These are phyloP conservation scores for Boeremia exigua DNA, from an alignment of 2,329 filamentous ascomycete genomes.

Conservation along the genomic window DNA sequence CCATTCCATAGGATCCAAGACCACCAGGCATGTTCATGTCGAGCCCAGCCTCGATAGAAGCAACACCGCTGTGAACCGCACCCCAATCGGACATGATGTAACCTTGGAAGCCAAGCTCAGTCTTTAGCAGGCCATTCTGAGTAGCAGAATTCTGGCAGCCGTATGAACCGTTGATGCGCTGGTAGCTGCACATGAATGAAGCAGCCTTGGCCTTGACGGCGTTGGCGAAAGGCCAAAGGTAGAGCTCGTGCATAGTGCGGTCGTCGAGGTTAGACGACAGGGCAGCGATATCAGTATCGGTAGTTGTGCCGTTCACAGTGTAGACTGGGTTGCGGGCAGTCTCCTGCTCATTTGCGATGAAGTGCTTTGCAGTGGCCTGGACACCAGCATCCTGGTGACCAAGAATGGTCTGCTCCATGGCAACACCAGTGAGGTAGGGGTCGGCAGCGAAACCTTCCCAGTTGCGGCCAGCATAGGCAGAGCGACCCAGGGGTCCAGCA, in stretches of 20 bases:
- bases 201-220: slow-evolving; percentile 63
- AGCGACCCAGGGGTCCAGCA: slow-evolving; percentile 52
- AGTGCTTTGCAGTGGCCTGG: slow-evolving; percentile 58
- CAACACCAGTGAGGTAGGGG: slow-evolving; percentile 53
- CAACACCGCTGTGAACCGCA: slow-evolving; percentile 53
- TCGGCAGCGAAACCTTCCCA: slow-evolving; percentile 55
- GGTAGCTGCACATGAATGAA: slow-evolving; percentile 66
- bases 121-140: slow-evolving; percentile 59
- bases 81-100: slow-evolving; percentile 54
- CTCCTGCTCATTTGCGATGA: slow-evolving; percentile 68
- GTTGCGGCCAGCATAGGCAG: slow-evolving; percentile 50
- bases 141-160: slow-evolving; percentile 49
- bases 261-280: slow-evolving; percentile 69
- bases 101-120: slow-evolving; percentile 59
- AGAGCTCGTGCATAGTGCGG: slow-evolving; percentile 69
- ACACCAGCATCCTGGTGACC: slow-evolving; percentile 52
- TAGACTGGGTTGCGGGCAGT: slow-evolving; percentile 48
- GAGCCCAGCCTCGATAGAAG: slow-evolving; percentile 55
- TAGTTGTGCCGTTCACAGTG: slow-evolving; percentile 65
- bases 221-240: slow-evolving; percentile 71
- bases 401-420: slow-evolving; percentile 49
- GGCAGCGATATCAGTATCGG: slow-evolving; percentile 54
- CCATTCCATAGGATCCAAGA: slow-evolving; percentile 38
- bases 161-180: slow-evolving; percentile 46
- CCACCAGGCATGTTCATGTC: slow-evolving; percentile 55